Percentiles rank a stretch among this genome's conserved stretches.
These are phyloP conservation scores for Didymella exigua DNA, from an alignment of 2,329 filamentous ascomycete species.

Conservation along the genomic window DNA sequence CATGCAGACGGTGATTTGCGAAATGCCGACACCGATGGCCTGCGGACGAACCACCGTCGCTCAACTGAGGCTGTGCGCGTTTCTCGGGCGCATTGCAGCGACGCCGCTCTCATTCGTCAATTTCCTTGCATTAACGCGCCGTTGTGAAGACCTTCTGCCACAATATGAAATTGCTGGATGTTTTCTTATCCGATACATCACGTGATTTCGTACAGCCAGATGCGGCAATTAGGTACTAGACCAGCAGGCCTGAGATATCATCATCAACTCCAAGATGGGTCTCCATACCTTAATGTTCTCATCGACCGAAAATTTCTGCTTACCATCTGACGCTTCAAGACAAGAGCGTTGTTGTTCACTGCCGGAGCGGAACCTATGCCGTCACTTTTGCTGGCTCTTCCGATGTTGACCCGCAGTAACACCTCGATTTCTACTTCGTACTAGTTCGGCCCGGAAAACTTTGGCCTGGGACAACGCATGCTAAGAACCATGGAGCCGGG, in stretches of 20 bases:
- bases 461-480: neutral
- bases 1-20: constrained; percentile 15
- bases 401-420: constrained; percentile 8
- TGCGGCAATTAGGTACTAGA: neutral
- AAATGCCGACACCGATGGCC: constrained; percentile 20
- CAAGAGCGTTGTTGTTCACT: neutral
- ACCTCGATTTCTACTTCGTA: constrained; percentile 10
- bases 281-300: too few species aligned
- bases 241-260: neutral
- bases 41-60: constrained; percentile 18
- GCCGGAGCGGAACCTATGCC: constrained; percentile 9
- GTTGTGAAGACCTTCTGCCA: neutral
- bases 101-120: constrained; percentile 2
- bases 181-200: neutral
- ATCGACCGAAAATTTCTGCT: neutral
- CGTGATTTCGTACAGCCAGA: neutral
- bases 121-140: neutral
- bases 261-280: too few species aligned
- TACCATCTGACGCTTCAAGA: neutral
- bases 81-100: constrained; percentile 2
- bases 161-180: neutral
- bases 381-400: constrained; percentile 4
- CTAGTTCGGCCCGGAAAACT: neutral
- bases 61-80: constrained; percentile 15
- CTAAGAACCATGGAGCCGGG: neutral